Evolutionary conservation across 2,329 filamentous ascomycete species (phyloP).

Genomic region (Diaporthe helianthi): DNA sequence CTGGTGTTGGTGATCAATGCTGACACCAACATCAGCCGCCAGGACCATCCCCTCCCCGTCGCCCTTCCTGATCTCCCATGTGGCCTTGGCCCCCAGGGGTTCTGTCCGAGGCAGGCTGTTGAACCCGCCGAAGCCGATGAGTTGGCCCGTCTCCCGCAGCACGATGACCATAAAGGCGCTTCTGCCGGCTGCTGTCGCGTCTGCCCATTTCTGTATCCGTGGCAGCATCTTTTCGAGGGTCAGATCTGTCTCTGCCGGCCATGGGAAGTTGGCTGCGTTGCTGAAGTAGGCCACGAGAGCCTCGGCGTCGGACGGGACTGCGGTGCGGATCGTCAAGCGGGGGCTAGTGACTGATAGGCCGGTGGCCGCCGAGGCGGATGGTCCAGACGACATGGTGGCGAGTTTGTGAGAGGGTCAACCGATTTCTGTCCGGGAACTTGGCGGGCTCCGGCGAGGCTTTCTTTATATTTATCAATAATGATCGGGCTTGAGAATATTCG

Average conservation of each 20-base stretch:
- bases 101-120: conserved; percentile 31
- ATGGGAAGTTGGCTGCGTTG: conserved; percentile 35
- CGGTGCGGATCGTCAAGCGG: conserved; percentile 49
- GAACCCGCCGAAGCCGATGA: conserved; percentile 37
- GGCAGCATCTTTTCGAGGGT: conserved; percentile 30
- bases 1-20: conserved; percentile 38
- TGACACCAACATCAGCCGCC: conserved; percentile 35
- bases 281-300: conserved; percentile 31
- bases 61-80: conserved; percentile 4
- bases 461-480: background rate
- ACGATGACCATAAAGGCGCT: conserved; percentile 36
- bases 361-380: background rate
- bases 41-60: background rate
- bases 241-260: conserved; percentile 14
- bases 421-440: background rate
- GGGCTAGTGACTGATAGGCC: conserved; percentile 48
- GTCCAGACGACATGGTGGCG: background rate
- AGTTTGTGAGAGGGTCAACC: background rate
- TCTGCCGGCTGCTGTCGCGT: conserved; percentile 31
- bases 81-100: conserved; percentile 19
- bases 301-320: conserved; percentile 36
- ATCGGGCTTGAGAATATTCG: no score
- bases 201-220: conserved; percentile 28
- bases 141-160: conserved; percentile 31
- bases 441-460: background rate